Evolutionary conservation across 2,329 filamentous ascomycete species (phyloP), one percentile per base, ranked within the genome.

Genomic region (Aspergillus felis): DNA sequence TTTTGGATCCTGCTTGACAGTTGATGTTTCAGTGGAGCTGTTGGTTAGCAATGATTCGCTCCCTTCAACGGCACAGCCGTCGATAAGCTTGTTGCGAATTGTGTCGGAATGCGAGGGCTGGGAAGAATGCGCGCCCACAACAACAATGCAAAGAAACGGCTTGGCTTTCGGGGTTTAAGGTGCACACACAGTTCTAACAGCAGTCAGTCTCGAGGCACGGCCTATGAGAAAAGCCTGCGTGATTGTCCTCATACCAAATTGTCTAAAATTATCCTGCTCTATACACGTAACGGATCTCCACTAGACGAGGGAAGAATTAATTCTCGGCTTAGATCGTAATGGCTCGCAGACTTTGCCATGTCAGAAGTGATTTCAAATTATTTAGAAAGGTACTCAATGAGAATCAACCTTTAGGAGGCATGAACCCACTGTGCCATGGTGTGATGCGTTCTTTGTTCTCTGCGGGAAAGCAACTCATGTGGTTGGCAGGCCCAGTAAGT

Each of bases 121-220:
- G 63, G 59, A 59, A 66, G 71, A 72, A 75, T 73, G 69, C 55
- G 60, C 59, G 64, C 68, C 67, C 57, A 58, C 62, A 56, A 55
- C 57, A 69, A 66, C 62, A 70, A 74, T 75, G 71, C 59, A 63
- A 57, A 56, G 56, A 66, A 63, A 46, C 53, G 63, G 59, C 60
- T 58, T 54, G 63, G 60, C 41, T 66, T 65, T 64, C 60, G 57
- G 64, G 62, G 29, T 9, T n/a, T 65, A 64, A 64, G 57, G 55
- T 1, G 22, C 35, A 46, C 38, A 38, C 10, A 10, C 27, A 29
- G 44, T 29, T n/a, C 20, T 20, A 38, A 20, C 29, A 27, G 46
- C 46, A 28, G 38, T 55, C 44, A 47, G 50, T 49, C 22, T 48
- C n/a, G 17, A 48, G 56, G 52, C 28, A 52, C 22, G 9, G 46